Evolutionary conservation across 179 eudicot genomes (phyloP).

Genomic region (Patellifolia procumbens): DNA sequence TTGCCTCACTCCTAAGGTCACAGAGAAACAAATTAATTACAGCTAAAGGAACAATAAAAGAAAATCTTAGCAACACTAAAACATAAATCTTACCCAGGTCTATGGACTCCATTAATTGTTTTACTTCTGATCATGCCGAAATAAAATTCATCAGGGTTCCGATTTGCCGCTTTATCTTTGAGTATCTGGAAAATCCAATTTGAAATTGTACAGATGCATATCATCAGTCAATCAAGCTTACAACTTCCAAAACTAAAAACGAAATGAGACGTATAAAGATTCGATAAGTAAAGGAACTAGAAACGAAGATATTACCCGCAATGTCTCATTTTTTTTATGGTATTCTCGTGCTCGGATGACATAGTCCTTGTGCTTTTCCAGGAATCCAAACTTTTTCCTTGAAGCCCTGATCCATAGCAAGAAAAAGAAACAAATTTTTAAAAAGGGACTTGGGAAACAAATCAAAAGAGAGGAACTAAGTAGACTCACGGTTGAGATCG

Average conservation of each 20-base stretch:
- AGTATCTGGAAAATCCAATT: slow-evolving; percentile 50
- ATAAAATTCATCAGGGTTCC: slow-evolving; percentile 82
- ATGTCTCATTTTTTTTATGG: slow-evolving; percentile 74
- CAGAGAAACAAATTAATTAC: not conserved
- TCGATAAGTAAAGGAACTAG: not conserved
- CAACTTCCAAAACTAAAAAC: not conserved
- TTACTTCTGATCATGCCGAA: slow-evolving; percentile 69
- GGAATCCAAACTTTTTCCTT: slow-evolving; percentile 65
- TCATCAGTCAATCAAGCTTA: not conserved
- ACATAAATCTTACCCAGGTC: slow-evolving; percentile 49
- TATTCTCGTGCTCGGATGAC: slow-evolving; percentile 64
- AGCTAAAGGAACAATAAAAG: not conserved
- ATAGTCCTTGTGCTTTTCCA: slow-evolving; percentile 88
- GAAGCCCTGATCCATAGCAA: slow-evolving; percentile 35
- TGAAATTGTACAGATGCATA: too few species aligned
- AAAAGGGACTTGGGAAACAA: not conserved
- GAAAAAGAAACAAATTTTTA: not conserved
- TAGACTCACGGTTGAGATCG: slow-evolving; percentile 79
- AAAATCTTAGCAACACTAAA: not conserved
- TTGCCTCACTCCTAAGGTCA: slow-evolving; percentile 57
- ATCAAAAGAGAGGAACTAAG: not conserved
- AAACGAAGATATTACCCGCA: slow-evolving; percentile 40
- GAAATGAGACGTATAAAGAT: not conserved
- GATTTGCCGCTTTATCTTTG: slow-evolving; percentile 72
- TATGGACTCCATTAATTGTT: slow-evolving; percentile 70